Base-by-base conservation (phyloP, 2,329 filamentous ascomycete genomes). In the Thelonectria blattea region DNA sequence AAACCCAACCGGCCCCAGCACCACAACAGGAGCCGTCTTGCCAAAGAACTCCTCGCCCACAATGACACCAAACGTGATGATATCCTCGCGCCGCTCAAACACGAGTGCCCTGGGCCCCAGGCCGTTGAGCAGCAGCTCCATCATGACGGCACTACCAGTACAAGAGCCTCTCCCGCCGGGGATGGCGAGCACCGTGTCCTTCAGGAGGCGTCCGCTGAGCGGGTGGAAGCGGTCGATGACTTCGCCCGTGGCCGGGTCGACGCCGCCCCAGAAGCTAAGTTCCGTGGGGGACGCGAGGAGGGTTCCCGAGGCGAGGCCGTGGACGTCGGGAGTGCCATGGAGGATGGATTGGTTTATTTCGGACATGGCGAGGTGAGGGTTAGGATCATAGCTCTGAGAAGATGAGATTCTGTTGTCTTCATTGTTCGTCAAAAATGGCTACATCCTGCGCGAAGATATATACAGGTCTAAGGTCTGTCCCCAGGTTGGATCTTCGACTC, bases 251-350 rank as follows among this genome's bases (percentile, higher is more conserved):
- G 70, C 55, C 1, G 76, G 69, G 41, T 78, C 64, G 1, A 81
- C 75, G 0, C 80, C 80, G 8, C 77, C 78, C 79, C 78, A 81
- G 67, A 82, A 82, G 66, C 80, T 82, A 18, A 82, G 64, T 8
- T 70, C 67, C 2, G 68, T 54, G 5, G 65, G 50, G 18, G 69
- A 65, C 11, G 69, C 62, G 2, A 78, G 51, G 1, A 79, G 64
- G 12, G 61, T 62, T 0, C 73, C 75, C 5, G 72, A 64, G 8
- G 69, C 68, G 22, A 34, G 58, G 1, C 69, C 69, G n/a, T 61
- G 60, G 14, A 72, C 68, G n/a, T 68, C 70, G 42, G 68, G 42
- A 12, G 54, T 62, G 3, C 63, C 68, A 1, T 24, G 53, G 24
- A 65, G 66, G 0, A 37, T n/a, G 10, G 6, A 37, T 15, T 37